These are phyloP conservation scores for Eucalyptus tenuipes DNA, from an alignment of 345 rosid genomes.

Conservation along the genomic window DNA sequence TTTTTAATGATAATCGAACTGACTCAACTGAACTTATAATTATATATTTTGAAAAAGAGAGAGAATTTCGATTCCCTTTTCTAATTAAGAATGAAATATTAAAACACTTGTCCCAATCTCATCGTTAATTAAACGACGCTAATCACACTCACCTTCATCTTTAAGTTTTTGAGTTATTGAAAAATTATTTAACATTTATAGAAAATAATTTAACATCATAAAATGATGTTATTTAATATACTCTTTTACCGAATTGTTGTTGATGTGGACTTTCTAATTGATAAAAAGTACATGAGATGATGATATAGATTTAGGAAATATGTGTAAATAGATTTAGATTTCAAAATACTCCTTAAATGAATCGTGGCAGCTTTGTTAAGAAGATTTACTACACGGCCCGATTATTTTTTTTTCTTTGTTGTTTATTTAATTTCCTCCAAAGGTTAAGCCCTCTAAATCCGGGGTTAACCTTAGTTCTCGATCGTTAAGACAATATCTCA, in stretches of 20 bases:
- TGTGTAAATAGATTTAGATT: neutral
- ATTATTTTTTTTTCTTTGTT: neutral
- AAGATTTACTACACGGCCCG: rapidly evolving
- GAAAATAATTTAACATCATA: neutral
- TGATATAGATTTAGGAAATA: neutral
- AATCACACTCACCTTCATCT: rapidly evolving
- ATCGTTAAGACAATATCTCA: too few relatives aligned
- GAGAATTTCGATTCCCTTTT: neutral
- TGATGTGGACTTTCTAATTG: rapidly evolving
- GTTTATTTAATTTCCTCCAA: neutral
- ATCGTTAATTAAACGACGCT: rapidly evolving
- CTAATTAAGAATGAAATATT: neutral
- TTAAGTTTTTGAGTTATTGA: neutral
- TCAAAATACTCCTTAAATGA: neutral
- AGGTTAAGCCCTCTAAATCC: neutral
- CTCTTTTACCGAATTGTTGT: neutral
- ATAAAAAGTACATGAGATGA: neutral
- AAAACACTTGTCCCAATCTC: too few relatives aligned
- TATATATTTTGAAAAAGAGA: too few relatives aligned
- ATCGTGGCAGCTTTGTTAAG: neutral
- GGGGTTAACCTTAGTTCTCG: rapidly evolving
- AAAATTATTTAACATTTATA: rapidly evolving
- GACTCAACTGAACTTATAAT: neutral
- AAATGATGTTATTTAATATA: neutral
- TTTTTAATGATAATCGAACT: too few relatives aligned